Conservation (phyloP, 1,284 basidiomycete species). For the Ceratobasidium sp. region DNA sequence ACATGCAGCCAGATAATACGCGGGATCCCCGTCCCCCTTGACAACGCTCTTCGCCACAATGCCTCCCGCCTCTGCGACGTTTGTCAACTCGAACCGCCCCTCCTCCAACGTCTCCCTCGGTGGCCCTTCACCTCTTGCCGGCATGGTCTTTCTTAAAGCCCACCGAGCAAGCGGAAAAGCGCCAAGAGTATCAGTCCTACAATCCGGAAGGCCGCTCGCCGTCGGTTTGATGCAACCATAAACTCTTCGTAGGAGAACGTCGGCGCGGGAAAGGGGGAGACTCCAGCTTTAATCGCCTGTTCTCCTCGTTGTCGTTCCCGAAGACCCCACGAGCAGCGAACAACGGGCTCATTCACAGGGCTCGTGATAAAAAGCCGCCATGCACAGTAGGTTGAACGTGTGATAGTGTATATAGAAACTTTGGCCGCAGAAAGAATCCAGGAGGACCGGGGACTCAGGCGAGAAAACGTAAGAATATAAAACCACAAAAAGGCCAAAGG, state of each 20-base stretch:
- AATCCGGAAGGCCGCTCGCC: slow-evolving; percentile 64
- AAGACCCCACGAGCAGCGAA: slow-evolving; percentile 84
- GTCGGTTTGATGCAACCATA: slow-evolving; percentile 59
- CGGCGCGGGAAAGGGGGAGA: slow-evolving; percentile 67
- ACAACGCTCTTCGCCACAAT: slow-evolving; percentile 72
- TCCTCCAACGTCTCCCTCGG: slow-evolving; percentile 69
- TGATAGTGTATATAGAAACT: slow-evolving; percentile 65
- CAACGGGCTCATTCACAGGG: slow-evolving; percentile 72
- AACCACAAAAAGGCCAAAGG: slow-evolving; percentile 30
- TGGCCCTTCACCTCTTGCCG: slow-evolving; percentile 74
- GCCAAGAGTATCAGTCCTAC: slow-evolving; percentile 56
- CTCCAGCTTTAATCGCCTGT: slow-evolving; percentile 23
- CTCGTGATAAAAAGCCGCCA: slow-evolving; percentile 77
- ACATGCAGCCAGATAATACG: slow-evolving; percentile 79
- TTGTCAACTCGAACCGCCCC: slow-evolving; percentile 70
- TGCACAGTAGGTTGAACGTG: slow-evolving; percentile 62
- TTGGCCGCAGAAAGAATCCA: slow-evolving; percentile 61
- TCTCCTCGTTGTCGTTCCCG: slow-evolving; percentile 57
- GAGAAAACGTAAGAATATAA: neutral
- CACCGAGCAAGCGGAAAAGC: slow-evolving; percentile 56
- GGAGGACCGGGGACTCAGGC: slow-evolving; percentile 43
- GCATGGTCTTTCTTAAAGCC: slow-evolving; percentile 65
- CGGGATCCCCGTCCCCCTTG: slow-evolving; percentile 80
- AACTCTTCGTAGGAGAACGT: slow-evolving; percentile 84
- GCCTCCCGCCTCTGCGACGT: slow-evolving; percentile 64